Evolutionary conservation across 139 green algal genomes (phyloP), one percentile per base, ranked within the genome.

Genomic region (Tetraselmis chui): DNA sequence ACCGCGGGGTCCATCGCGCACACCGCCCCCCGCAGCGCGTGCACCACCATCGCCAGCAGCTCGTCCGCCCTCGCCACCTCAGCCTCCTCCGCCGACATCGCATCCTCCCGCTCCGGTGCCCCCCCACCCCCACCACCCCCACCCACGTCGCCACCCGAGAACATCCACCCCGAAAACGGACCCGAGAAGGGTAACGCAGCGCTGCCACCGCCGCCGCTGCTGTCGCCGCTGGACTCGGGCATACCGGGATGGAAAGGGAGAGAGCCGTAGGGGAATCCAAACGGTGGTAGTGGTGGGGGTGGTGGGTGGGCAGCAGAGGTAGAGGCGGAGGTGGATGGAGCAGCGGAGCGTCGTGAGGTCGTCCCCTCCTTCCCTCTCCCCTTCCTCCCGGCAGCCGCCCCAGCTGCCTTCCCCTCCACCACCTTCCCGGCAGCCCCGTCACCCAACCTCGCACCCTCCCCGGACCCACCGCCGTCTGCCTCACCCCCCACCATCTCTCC

Each of bases 21-120:
- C 28, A 86, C 79, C 28, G 89, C 32, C 28, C 31, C 31, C 28
- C 85, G 80, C 67, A 91, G 82, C 77, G 84, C 88, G 59, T 83
- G 58, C 30, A 92, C 85, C 5, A 90, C 86, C 59, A 91, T 78
- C 22, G 29, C 78, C 26, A 92, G 76, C 76, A 91, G 83, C 32
- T 92, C 87, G 32, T 92, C 88, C 28, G 30, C 31, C 76, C 0
- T 78, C 29, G 75, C 75, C 1, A 30, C 75, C 5, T 26, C 32
- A n/a, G 59, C 59, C 18, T 28, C 59, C 26, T 28, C 24, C 0
- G 80, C 24, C 80, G 59, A 22, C 29, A 59, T 29, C 75, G 75
- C 30, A 32, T 30, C 32, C n/a, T 5, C 59, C n/a, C 67, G 31
- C 2, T 76, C 75, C 18, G 27, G 29, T 26, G 23, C 76, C 26